Evolutionary conservation across 1,284 basidiomycete species (phyloP), one percentile per base, ranked within the genome.

Genomic region (Naganishia albida): DNA sequence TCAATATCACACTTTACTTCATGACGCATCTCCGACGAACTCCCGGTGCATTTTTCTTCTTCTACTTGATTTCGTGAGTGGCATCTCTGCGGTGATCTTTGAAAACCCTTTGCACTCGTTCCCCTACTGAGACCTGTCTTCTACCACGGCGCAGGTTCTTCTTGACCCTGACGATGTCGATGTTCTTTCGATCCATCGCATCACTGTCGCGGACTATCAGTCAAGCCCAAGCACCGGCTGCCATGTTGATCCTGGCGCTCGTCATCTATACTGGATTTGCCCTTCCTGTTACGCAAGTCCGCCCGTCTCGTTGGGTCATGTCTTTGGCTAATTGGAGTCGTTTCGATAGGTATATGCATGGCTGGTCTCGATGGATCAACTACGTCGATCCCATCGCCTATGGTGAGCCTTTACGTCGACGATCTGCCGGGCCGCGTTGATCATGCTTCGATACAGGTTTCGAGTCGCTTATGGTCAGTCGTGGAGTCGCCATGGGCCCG

Each of bases 331-430:
- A n/a, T 7, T 16, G 1, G 7, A 10, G 8, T 23, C 12, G 15
- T 30, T 34, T 1, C 7, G 2, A 10, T 34, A 60, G 57, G n/a
- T 60, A 77, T 64, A 80, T 80, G 79, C 70, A 72, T 34, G 79
- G 78, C 38, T 82, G 81, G 81, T 76, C 77, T 53, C 72, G 78
- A 34, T 83, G 83, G 84, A 78, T 83, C 66, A 80, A 79, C 67
- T 82, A 81, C 68, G 67, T 83, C 64, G 76, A 82, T 69, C 82
- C 82, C 4, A 79, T 82, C 64, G 77, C 72, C 16, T 60, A 60
- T 64, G 46, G 63, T 65, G 23, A 57, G 63, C 25, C 30, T 13
- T 34, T 34, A 34, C 34, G 34, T 34, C 10, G 20, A 28, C 12
- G 15, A n/a, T 15, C 39, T 30, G 28, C 12, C 8, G 18, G 7